phyloP scores from a whole-genome alignment of 495 filamentous ascomycete species.

The Aspergillus heteromorphus region DNA sequence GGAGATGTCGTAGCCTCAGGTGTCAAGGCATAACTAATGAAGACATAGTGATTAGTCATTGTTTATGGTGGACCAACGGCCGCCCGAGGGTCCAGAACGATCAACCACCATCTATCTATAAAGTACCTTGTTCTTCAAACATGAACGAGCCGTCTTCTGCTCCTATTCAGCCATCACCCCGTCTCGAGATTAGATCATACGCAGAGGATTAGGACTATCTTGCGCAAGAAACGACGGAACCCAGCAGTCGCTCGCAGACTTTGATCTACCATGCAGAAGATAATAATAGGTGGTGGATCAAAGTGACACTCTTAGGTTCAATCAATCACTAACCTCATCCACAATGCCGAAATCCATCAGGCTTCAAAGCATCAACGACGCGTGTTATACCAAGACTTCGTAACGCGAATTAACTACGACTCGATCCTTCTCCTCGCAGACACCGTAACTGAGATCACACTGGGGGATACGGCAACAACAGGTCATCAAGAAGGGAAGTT shows the following conservation, averaged over 20 bases:
- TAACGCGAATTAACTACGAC: slow-evolving; percentile 8
- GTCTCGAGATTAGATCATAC: slow-evolving; percentile 13
- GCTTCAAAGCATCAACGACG: slow-evolving; percentile 12
- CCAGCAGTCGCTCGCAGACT: slow-evolving; percentile 9
- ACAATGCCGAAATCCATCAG: not conserved
- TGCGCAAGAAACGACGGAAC: slow-evolving; percentile 11
- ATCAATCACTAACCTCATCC: slow-evolving; percentile 4
- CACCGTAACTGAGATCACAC: slow-evolving; percentile 19
- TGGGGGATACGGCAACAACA: slow-evolving; percentile 7
- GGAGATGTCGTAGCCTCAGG: not conserved
- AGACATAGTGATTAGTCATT: not conserved
- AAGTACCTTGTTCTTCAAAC: not conserved
- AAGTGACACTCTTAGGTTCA: slow-evolving; percentile 7
- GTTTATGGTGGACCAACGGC: not conserved
- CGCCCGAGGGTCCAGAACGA: not conserved
- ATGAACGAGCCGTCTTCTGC: slow-evolving; percentile 3
- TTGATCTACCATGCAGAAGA: slow-evolving; percentile 5
- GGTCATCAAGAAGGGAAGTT: not conserved
- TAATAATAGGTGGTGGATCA: slow-evolving; percentile 12
- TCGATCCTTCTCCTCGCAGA: not conserved
- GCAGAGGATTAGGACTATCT: slow-evolving; percentile 11
- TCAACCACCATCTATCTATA: no score
- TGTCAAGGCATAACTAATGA: slow-evolving; percentile 1
- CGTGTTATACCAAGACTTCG: slow-evolving; percentile 5
- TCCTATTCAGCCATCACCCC: slow-evolving; percentile 1